Evolutionary conservation across 1,284 basidiomycete genomes (phyloP).

Genomic region (Fomes fomentarius): DNA sequence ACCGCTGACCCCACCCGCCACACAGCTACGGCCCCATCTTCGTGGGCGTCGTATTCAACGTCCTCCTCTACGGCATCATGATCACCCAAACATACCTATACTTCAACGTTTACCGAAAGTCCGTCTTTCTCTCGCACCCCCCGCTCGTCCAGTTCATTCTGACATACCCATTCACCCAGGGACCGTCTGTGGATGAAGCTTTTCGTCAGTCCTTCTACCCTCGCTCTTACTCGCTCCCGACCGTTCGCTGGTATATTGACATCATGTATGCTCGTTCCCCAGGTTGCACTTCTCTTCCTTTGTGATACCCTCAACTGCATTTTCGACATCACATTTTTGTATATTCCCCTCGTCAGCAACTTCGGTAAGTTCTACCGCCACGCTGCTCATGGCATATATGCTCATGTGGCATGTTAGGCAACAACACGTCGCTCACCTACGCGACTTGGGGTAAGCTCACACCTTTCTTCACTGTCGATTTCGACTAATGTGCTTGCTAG

Average conservation of each 20-base stretch:
- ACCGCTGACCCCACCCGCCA: not conserved
- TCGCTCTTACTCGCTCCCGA: not conserved
- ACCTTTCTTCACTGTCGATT: not conserved
- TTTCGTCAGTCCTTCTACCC: conserved; percentile 28
- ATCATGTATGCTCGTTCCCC: not conserved
- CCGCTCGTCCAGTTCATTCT: not conserved
- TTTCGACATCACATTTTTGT: conserved; percentile 43
- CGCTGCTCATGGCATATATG: not conserved
- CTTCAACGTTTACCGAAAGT: conserved; percentile 44
- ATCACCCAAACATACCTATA: conserved; percentile 47
- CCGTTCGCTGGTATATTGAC: not conserved
- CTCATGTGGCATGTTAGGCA: conserved; percentile 20
- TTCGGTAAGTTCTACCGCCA: conserved; percentile 34
- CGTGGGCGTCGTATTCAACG: conserved; percentile 43
- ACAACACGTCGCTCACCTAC: conserved; percentile 28
- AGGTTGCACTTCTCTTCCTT: conserved; percentile 40
- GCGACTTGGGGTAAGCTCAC: conserved; percentile 36
- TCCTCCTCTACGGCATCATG: conserved; percentile 44
- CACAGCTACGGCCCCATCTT: conserved; percentile 44
- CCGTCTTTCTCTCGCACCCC: conserved; percentile 2
- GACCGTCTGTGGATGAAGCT: conserved; percentile 39
- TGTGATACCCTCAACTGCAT: conserved; percentile 43
- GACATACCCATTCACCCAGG: conserved; percentile 16
- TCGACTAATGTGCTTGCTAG: conserved; percentile 12
- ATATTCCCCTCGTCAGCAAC: conserved; percentile 39